Base-by-base conservation (phyloP, 2,329 filamentous ascomycete species). In the Endoconidiophora laricicola region DNA sequence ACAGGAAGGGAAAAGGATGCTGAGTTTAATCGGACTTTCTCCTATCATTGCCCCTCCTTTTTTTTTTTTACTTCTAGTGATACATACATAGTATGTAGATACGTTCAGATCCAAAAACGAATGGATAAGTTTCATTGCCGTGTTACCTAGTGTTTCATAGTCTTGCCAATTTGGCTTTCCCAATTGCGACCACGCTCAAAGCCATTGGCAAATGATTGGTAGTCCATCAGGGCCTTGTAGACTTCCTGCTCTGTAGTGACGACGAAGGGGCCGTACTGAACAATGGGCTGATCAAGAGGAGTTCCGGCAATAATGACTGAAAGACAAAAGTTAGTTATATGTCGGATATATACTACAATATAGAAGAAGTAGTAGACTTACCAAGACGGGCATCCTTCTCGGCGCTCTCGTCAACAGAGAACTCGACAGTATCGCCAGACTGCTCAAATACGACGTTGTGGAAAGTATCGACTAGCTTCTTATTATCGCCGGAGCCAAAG, bases 361-460 rank as follows among this genome's bases (percentile, higher is more conserved):
- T 37, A 24, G 2, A 7, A 18, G 16, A 18, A 22, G 2, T 20
- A 42, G 2, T 10, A 24, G 33, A 48, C 58, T 46, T 59, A 62
- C 61, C 57, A 58, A 83, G 72, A 48, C 76, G 66, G 2, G 73
- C 70, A 20, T 63, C 67, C 57, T 75, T 71, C 36, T 73, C 71
- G 0, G 83, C 84, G 42, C 70, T 74, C 10, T 75, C 74, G 3
- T 78, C 73, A 9, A 91, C 84, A 46, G 76, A 73, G 2, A 81
- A 78, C 55, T 83, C 73, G 6, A 96, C 73, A 24, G 76, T 72
- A 58, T 94, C 86, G 43, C 90, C 90, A 24, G 75, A 70, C 56
- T 79, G 75, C 58, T 86, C 81, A 60, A 96, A 94, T 4, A 95
- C 85, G 22, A 91, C 83, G 61, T 91, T 95, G 66, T 95, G 80